Percentiles rank a stretch among this genome's conserved stretches.
Conservation (phyloP, 1,139 yeast genomes). For the Sugiyamaella sp. region DNA sequence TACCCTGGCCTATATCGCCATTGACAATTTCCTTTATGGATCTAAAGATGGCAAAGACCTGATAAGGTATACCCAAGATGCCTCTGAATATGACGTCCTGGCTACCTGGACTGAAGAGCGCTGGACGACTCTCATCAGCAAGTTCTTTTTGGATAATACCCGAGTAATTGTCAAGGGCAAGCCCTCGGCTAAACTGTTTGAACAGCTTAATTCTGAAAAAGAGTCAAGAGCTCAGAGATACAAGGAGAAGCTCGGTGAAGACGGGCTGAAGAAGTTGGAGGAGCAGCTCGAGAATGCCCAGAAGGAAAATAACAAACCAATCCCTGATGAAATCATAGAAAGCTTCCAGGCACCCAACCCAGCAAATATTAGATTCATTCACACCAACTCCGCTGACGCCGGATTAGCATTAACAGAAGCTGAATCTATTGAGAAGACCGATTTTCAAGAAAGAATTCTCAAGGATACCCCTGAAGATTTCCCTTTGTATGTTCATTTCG, state of each 20-base stretch:
- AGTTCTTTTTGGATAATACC: constrained; percentile 63
- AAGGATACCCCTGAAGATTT: constrained; percentile 50
- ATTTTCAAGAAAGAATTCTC: constrained; percentile 39
- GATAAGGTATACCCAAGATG: constrained; percentile 54
- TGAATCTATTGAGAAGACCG: background rate
- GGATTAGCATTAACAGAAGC: constrained; percentile 37
- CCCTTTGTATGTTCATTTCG: constrained; percentile 77
- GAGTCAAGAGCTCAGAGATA: constrained; percentile 55
- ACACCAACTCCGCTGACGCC: constrained; percentile 59
- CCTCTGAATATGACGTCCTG: constrained; percentile 64
- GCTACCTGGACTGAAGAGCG: constrained; percentile 61
- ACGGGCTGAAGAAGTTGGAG: constrained; percentile 60
- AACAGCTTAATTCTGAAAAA: constrained; percentile 54
- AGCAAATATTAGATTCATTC: constrained; percentile 68
- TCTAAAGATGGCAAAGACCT: constrained; percentile 61
- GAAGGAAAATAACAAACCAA: constrained; percentile 65
- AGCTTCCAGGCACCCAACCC: constrained; percentile 64
- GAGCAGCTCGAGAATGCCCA: constrained; percentile 63
- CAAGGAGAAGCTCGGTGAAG: constrained; percentile 56
- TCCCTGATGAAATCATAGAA: constrained; percentile 65
- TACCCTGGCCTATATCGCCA: constrained; percentile 65
- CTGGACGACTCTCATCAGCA: constrained; percentile 64
- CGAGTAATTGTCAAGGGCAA: constrained; percentile 72
- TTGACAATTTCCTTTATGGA: constrained; percentile 82
- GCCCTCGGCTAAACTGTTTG: constrained; percentile 72